These are phyloP conservation scores for Elongisporangium anandrum DNA, from an alignment of 352 stramenopile species.

Conservation along the genomic window DNA sequence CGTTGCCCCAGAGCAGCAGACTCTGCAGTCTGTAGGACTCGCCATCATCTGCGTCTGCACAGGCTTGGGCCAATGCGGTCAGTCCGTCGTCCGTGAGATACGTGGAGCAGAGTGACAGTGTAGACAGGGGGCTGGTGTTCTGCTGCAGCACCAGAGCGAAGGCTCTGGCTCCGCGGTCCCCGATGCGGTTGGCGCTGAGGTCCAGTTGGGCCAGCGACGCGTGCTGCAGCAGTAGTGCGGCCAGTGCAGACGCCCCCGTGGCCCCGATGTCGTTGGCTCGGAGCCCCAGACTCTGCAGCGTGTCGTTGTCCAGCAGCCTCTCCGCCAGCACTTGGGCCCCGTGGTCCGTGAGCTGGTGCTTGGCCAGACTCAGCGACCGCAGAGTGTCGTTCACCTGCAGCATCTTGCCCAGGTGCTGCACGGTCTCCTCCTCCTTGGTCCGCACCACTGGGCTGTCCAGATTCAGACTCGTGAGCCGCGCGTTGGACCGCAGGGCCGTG, in stretches of 20 bases:
- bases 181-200: conserved; percentile 61
- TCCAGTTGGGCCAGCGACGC: conserved; percentile 48
- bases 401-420: conserved; percentile 75
- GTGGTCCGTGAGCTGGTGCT: conserved; percentile 68
- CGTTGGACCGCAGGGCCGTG: conserved; percentile 40
- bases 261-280: conserved; percentile 65
- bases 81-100: conserved; percentile 56
- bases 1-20: conserved; percentile 67
- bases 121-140: conserved; percentile 33
- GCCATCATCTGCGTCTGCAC: conserved; percentile 23
- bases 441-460: conserved; percentile 58
- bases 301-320: conserved; percentile 58
- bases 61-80: conserved; percentile 30
- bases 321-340: conserved; percentile 69
- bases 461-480: conserved; percentile 30
- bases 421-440: conserved; percentile 60
- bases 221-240: conserved; percentile 49
- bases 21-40: conserved; percentile 24
- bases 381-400: conserved; percentile 67
- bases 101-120: conserved; percentile 48
- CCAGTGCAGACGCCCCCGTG: conserved; percentile 47
- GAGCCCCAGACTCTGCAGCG: conserved; percentile 49
- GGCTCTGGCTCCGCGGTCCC: conserved; percentile 39
- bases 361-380: conserved; percentile 49
- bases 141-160: conserved; percentile 51